Percentiles rank a stretch among this genome's conserved stretches.
Conservation (phyloP, 495 filamentous ascomycete species). For the Penicillium pancosmium region DNA sequence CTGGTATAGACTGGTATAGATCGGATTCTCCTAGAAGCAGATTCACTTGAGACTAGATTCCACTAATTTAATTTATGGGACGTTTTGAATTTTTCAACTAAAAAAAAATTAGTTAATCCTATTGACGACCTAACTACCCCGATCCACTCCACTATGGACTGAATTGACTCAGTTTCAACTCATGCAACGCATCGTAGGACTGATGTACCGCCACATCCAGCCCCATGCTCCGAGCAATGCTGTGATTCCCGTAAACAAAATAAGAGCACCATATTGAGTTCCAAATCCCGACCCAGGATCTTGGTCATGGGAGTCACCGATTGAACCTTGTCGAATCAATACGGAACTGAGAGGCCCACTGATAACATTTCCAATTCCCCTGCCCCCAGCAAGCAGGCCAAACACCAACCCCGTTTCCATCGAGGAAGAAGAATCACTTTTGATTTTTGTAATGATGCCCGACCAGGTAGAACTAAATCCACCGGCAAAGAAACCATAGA, state of each 20-base stretch:
- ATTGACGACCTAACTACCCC: too few relatives aligned
- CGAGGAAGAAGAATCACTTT: slow-evolving; percentile 40
- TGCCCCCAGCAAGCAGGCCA: slow-evolving; percentile 61
- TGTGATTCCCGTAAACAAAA: slow-evolving; percentile 51
- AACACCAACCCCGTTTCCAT: slow-evolving; percentile 63
- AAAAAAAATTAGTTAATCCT: too few relatives aligned
- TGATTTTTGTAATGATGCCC: slow-evolving; percentile 61
- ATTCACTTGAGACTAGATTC: not conserved
- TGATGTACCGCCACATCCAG: slow-evolving; percentile 37
- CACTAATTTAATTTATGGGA: too few relatives aligned
- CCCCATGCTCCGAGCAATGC: slow-evolving; percentile 40
- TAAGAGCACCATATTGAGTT: slow-evolving; percentile 45
- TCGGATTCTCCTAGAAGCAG: not conserved
- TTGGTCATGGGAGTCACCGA: slow-evolving; percentile 17
- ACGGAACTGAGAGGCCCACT: slow-evolving; percentile 63
- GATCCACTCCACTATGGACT: not conserved
- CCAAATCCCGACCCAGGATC: slow-evolving; percentile 35
- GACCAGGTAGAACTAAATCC: slow-evolving; percentile 64
- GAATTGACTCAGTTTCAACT: not conserved
- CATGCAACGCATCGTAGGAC: slow-evolving; percentile 14
- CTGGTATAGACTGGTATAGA: not conserved
- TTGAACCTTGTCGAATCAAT: slow-evolving; percentile 44
- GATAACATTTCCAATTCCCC: slow-evolving; percentile 67
- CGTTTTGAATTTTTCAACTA: too few relatives aligned
- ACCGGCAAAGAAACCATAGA: slow-evolving; percentile 72